These are phyloP conservation scores for Musa schizocarpa DNA, from an alignment of 176 grass and related monocot genomes.

Conservation along the genomic window DNA sequence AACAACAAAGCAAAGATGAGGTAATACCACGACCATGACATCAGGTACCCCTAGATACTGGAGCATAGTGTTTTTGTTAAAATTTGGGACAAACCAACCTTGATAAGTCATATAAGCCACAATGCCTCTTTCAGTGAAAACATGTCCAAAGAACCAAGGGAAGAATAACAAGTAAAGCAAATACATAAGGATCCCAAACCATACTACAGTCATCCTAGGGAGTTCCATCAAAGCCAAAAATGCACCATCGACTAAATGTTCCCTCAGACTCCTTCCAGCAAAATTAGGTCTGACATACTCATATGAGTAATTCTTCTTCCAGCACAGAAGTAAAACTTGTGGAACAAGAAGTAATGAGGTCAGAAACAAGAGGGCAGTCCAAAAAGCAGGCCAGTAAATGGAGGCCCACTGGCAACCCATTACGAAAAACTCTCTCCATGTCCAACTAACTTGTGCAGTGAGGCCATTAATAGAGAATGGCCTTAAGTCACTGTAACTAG, in stretches of 20 bases:
- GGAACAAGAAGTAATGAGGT: constrained; percentile 56
- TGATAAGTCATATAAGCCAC: constrained; percentile 62
- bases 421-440: constrained; percentile 78
- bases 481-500: constrained; percentile 50
- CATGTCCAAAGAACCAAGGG: constrained; percentile 86
- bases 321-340: constrained; percentile 33
- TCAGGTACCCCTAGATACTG: constrained; percentile 54
- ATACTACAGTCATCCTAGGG: constrained; percentile 41
- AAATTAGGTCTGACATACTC: constrained; percentile 27
- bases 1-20: constrained; percentile 76
- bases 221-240: constrained; percentile 58
- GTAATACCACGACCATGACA: constrained; percentile 84
- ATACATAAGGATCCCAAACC: constrained; percentile 59
- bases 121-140: constrained; percentile 45
- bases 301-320: constrained; percentile 44
- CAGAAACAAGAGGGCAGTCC: constrained; percentile 41
- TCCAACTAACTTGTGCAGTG: constrained; percentile 59
- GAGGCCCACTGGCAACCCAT: constrained; percentile 81
- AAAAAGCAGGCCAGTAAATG: constrained; percentile 55
- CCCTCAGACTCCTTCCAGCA: constrained; percentile 27
- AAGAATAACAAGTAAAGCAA: constrained; percentile 55
- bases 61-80: constrained; percentile 22
- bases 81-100: constrained; percentile 53
- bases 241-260: constrained; percentile 38
- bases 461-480: constrained; percentile 85